A percentile compares a stretch with the other conserved stretches of the same genome.
phyloP scores from a whole-genome alignment of 257 asterid genomes.

The Anisodus tanguticus region DNA sequence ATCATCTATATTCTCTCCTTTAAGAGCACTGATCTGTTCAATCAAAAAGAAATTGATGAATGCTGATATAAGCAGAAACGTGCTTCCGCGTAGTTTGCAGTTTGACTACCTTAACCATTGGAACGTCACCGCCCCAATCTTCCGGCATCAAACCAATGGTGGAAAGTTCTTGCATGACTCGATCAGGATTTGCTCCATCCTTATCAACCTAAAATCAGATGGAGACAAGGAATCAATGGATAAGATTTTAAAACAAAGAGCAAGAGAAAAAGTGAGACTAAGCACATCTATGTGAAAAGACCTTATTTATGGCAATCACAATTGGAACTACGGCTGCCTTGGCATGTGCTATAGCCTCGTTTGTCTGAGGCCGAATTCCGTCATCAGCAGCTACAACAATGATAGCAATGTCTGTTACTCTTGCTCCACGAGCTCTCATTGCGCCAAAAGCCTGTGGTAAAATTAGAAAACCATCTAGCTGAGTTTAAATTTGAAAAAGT shows the following conservation, averaged over 20 bases:
- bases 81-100: slow-evolving; percentile 33
- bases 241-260: slow-evolving; percentile 5
- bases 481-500: background rate
- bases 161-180: slow-evolving; percentile 91
- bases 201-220: slow-evolving; percentile 67
- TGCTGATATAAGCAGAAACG: slow-evolving; percentile 30
- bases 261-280: slow-evolving; percentile 20
- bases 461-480: slow-evolving; percentile 33
- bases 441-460: slow-evolving; percentile 88
- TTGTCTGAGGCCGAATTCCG: slow-evolving; percentile 95
- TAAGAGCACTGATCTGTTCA: slow-evolving; percentile 92
- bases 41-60: slow-evolving; percentile 38
- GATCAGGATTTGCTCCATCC: slow-evolving; percentile 91
- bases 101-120: slow-evolving; percentile 84
- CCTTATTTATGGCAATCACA: slow-evolving; percentile 94
- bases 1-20: slow-evolving; percentile 91
- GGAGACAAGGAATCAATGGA: slow-evolving; percentile 3
- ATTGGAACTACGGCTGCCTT: slow-evolving; percentile 94
- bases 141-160: slow-evolving; percentile 92
- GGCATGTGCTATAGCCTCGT: slow-evolving; percentile 98
- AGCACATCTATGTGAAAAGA: slow-evolving; percentile 30
- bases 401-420: slow-evolving; percentile 95
- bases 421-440: slow-evolving; percentile 99
- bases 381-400: slow-evolving; percentile 99
- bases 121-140: slow-evolving; percentile 95